phyloP scores from a whole-genome alignment of 2,329 filamentous ascomycete genomes.

The Stachybotrys chartarum region DNA sequence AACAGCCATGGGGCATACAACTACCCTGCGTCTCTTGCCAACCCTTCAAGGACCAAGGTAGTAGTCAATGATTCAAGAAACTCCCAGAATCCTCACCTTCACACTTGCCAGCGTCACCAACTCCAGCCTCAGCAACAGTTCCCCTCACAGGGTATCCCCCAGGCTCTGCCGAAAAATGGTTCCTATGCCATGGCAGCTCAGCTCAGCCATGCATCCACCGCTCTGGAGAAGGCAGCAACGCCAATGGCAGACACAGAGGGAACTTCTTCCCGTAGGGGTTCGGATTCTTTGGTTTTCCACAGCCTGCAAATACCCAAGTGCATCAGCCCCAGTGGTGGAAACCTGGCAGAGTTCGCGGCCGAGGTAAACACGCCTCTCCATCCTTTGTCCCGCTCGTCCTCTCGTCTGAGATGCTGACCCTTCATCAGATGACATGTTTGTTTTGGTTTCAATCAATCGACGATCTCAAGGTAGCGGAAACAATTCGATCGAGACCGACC shows the following conservation, averaged over 20 bases:
- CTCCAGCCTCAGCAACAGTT: neutral
- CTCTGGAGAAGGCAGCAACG: slow-evolving; percentile 4
- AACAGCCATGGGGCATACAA: slow-evolving; percentile 35
- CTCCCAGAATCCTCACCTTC: slow-evolving; percentile 23
- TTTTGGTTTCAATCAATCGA: slow-evolving; percentile 94
- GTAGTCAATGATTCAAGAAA: slow-evolving; percentile 24
- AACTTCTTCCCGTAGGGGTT: slow-evolving; percentile 27
- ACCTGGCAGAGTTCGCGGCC: slow-evolving; percentile 74
- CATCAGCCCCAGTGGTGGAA: slow-evolving; percentile 70
- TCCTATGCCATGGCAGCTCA: slow-evolving; percentile 6
- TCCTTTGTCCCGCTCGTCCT: neutral
- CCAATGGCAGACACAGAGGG: slow-evolving; percentile 11
- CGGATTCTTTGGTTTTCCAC: slow-evolving; percentile 43
- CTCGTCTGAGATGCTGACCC: neutral
- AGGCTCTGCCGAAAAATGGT: neutral
- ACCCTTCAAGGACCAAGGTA: slow-evolving; percentile 23
- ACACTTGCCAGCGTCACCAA: slow-evolving; percentile 14
- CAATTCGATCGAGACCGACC: slow-evolving; percentile 37
- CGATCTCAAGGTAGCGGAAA: slow-evolving; percentile 69
- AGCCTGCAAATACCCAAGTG: slow-evolving; percentile 66
- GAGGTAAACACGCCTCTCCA: slow-evolving; percentile 47
- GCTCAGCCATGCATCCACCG: neutral
- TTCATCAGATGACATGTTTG: slow-evolving; percentile 77
- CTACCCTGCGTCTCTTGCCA: slow-evolving; percentile 27
- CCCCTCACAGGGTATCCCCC: neutral